Base-by-base conservation (phyloP, 805 yeast species). In the Sugiyamaella smithiae region DNA sequence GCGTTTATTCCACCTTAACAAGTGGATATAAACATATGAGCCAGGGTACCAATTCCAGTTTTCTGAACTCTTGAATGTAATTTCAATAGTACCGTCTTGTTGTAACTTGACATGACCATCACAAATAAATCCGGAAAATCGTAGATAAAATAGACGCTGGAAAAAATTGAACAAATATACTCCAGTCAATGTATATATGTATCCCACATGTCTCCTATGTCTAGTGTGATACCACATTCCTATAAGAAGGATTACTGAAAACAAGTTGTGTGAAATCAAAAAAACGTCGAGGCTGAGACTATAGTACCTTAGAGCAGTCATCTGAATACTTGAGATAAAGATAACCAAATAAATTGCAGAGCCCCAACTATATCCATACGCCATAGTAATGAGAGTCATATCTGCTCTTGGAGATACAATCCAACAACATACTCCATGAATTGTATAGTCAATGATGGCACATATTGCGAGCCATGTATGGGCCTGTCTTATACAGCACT, bases 111-210 rank as follows among this genome's bases (percentile, higher is more conserved):
- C 41, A 3, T 52, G 53, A 1, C 68, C 68, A 5, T 51, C 38
- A 31, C 65, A 63, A n/a, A 51, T 50, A 2, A 67, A 56, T 4
- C 96, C 96, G 53, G 83, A 81, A 23, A 67, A 57, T 11, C 74
- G 45, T 1, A 87, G 64, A 46, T 87, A 74, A 1, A 73, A 66
- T 6, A 81, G 50, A 55, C 96, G 73, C 11, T 76, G 58, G 0
- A 80, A 51, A 48, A 90, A 70, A 61, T 88, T 95, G 54, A 79
- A 71, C 1, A 70, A 74, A 96, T 96, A 88, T 5, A 87, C 70
- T 0, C 78, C 82, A 49, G 79, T 73, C 4, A 82, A 59, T 3
- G 80, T 75, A 49, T 77, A 80, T 17, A 75, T 57, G 66, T 24
- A 78, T 48, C 71, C 75, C 74, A 78, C 77, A 14, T 32, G 47